phyloP scores from a whole-genome alignment of 345 rosid species.

The Kandelia obovata region DNA sequence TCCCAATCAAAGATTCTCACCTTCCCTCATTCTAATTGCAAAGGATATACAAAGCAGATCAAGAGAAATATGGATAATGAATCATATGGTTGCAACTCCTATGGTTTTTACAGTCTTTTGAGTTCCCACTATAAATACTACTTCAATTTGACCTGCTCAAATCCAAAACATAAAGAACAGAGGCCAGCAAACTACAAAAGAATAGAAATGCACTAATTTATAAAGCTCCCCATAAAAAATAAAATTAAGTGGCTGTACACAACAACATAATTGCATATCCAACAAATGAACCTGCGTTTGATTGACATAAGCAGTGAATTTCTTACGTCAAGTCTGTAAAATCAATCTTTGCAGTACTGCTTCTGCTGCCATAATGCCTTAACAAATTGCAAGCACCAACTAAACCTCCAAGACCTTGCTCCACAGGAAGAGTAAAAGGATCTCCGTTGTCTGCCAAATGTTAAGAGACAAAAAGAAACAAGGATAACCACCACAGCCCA shows the following conservation, averaged over 20 bases:
- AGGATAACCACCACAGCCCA: not conserved
- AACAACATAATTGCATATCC: not conserved
- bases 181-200: not conserved
- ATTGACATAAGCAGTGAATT: not conserved
- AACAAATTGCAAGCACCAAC: conserved; percentile 18
- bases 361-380: conserved; percentile 42
- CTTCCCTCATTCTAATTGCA: too few relatives aligned
- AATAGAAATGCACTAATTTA: not conserved
- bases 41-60: too few relatives aligned
- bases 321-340: conserved; percentile 80
- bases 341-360: conserved; percentile 40
- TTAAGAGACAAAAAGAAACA: conserved; percentile 5
- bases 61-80: not conserved
- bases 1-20: too few relatives aligned
- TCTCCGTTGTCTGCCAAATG: conserved; percentile 39
- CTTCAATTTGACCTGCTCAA: not conserved
- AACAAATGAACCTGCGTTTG: not conserved
- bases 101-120: not conserved
- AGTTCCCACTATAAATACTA: not conserved
- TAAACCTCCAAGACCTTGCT: conserved; percentile 26
- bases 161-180: not conserved
- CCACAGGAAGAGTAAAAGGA: conserved; percentile 33
- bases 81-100: not conserved
- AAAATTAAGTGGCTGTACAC: not conserved
- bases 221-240: not conserved